Conservation (phyloP, 2,329 filamentous ascomycete species). For the Cordyceps cicadae region DNA sequence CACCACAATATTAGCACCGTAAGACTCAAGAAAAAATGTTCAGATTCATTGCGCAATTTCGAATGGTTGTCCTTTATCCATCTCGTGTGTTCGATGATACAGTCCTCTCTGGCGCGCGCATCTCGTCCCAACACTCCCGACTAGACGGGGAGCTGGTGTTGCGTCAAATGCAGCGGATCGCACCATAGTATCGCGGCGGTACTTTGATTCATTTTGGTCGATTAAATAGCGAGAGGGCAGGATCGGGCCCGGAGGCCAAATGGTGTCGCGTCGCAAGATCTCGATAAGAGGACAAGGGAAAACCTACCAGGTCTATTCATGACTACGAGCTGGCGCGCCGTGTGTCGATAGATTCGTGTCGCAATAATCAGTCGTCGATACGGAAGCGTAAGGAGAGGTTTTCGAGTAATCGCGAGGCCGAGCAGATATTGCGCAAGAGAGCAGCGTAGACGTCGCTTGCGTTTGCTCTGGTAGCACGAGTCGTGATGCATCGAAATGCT, state of each 20-base stretch:
- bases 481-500: conserved; percentile 12
- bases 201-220: background rate
- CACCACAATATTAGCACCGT: conserved; percentile 5
- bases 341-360: background rate
- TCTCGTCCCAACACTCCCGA: background rate
- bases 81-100: background rate
- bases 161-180: background rate
- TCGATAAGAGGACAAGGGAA: conserved; percentile 16
- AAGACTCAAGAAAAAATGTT: background rate
- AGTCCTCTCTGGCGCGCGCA: background rate
- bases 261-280: background rate
- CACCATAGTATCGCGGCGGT: background rate
- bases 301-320: conserved; percentile 56
- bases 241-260: background rate
- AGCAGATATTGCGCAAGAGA: background rate
- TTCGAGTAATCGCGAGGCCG: background rate
- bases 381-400: background rate
- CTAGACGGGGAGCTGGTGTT: background rate
- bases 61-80: background rate
- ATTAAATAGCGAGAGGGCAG: background rate
- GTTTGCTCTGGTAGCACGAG: conserved; percentile 8
- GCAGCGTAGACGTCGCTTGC: background rate
- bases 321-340: conserved; percentile 7
- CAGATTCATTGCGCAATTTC: background rate
- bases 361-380: background rate